Percentiles rank a stretch among this genome's conserved stretches.
Evolutionary conservation across 805 yeast species (phyloP).

Genomic region (Blastobotrys muscicola): DNA sequence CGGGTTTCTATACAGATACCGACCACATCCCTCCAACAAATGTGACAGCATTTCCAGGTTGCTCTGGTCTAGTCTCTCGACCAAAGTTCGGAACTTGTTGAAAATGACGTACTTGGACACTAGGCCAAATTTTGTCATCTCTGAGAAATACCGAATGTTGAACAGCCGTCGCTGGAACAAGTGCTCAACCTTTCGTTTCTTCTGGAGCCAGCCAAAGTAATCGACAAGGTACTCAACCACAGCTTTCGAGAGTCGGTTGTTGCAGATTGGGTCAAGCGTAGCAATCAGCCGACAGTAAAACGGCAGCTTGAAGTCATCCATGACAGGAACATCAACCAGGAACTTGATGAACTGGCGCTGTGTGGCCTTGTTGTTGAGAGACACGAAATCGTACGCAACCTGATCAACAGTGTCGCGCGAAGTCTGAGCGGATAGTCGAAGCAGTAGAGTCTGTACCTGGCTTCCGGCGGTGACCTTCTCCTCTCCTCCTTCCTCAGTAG

Average conservation of each 20-base stretch:
- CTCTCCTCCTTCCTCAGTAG: slow-evolving; percentile 33
- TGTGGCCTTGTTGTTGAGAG: slow-evolving; percentile 64
- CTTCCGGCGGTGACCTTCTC: slow-evolving; percentile 1
- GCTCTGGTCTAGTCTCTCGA: slow-evolving; percentile 41
- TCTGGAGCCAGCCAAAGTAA: slow-evolving; percentile 16
- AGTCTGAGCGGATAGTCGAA: slow-evolving; percentile 9
- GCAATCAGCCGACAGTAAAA: slow-evolving; percentile 61
- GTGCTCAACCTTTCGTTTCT: slow-evolving; percentile 10
- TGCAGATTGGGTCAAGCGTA: slow-evolving; percentile 41
- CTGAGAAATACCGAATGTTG: slow-evolving; percentile 54
- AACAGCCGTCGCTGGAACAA: slow-evolving; percentile 15
- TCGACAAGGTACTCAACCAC: slow-evolving; percentile 46
- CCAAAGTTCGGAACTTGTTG: slow-evolving; percentile 58
- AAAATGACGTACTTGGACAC: slow-evolving; percentile 63
- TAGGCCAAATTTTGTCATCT: slow-evolving; percentile 65
- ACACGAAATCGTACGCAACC: slow-evolving; percentile 24
- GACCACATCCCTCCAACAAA: slow-evolving; percentile 68
- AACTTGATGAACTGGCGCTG: slow-evolving; percentile 48
- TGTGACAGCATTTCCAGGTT: slow-evolving; percentile 61
- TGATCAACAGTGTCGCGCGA: slow-evolving; percentile 24
- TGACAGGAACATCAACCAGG: slow-evolving; percentile 39
- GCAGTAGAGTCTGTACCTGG: slow-evolving; percentile 7
- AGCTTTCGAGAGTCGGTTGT: slow-evolving; percentile 40
- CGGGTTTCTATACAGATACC: slow-evolving; percentile 46
- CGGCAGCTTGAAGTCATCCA: slow-evolving; percentile 25